phyloP scores from a whole-genome alignment of 1,139 yeast species.

The Saccharomyces uvarum region DNA sequence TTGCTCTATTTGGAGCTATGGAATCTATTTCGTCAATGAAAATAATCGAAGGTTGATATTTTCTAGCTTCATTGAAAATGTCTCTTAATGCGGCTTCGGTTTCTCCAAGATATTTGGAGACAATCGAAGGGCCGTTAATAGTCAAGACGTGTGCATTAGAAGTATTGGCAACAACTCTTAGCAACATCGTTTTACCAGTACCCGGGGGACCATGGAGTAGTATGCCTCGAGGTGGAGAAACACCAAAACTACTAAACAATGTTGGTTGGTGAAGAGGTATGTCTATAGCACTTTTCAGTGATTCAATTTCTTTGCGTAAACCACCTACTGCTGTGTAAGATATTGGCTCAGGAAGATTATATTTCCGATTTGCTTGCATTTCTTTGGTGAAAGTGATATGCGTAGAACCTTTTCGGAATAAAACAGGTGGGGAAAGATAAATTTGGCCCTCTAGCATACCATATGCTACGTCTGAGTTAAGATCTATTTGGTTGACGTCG shows the following conservation, averaged over 20 bases:
- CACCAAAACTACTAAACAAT: constrained; percentile 75
- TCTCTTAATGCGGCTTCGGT: constrained; percentile 78
- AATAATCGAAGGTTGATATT: constrained; percentile 77
- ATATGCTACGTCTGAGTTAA: constrained; percentile 16
- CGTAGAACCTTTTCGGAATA: constrained; percentile 40
- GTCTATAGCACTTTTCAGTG: constrained; percentile 61
- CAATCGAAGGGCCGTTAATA: constrained; percentile 85
- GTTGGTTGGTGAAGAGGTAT: constrained; percentile 75
- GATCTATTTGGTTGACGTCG: constrained; percentile 31
- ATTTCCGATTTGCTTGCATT: constrained; percentile 21
- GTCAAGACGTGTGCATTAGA: constrained; percentile 71
- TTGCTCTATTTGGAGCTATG: constrained; percentile 70
- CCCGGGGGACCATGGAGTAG: constrained; percentile 95
- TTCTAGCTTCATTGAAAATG: constrained; percentile 76
- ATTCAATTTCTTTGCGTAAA: constrained; percentile 51
- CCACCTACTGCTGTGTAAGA: constrained; percentile 69
- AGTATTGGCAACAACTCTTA: constrained; percentile 72
- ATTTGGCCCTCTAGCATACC: constrained; percentile 14
- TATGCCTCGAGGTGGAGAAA: constrained; percentile 84
- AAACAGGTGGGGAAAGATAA: constrained; percentile 40
- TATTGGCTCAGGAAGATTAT: constrained; percentile 37
- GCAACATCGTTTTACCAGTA: constrained; percentile 88
- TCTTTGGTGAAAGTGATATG: constrained; percentile 24
- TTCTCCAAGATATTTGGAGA: constrained; percentile 87
- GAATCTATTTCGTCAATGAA: constrained; percentile 92